Conservation (phyloP, 257 asterid species). For the Cordia subcordata region DNA sequence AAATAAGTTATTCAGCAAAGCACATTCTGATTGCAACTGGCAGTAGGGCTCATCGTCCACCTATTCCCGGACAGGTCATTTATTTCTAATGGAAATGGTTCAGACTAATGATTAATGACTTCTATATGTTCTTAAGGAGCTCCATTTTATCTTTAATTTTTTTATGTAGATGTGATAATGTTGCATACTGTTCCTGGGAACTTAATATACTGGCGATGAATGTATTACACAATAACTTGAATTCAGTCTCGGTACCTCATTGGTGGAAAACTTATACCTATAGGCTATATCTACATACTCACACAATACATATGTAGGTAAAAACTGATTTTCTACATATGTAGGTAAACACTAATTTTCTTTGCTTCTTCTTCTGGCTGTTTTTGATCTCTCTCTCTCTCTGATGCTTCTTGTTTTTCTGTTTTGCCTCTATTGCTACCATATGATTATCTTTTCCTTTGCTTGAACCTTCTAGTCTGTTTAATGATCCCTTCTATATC, state of each 20-base stretch:
- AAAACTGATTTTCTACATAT: too few species aligned
- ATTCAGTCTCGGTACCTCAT: too few species aligned
- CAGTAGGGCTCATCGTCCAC: conserved; percentile 80
- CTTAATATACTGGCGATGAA: too few species aligned
- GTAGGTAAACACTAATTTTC: too few species aligned
- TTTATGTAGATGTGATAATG: too few species aligned
- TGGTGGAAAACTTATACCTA: too few species aligned
- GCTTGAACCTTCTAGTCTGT: neutral
- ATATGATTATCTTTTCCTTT: neutral
- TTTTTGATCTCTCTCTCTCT: neutral
- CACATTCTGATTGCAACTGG: conserved; percentile 93
- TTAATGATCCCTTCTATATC: conserved; percentile 7
- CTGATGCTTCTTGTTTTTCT: neutral
- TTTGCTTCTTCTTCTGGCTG: too few species aligned
- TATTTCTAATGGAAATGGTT: conserved; percentile 4
- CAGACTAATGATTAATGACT: neutral
- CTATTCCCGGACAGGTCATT: conserved; percentile 76
- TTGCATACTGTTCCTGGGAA: too few species aligned
- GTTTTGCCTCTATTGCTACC: neutral
- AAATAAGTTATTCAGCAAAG: conserved; percentile 78
- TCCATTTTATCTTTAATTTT: too few species aligned
- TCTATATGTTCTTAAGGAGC: neutral
- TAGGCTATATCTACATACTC: too few species aligned
- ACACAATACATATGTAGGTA: too few species aligned
- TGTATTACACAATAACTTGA: too few species aligned